Evolutionary conservation across 306 rosid genomes (phyloP).

Genomic region (Prunus armeniaca): DNA sequence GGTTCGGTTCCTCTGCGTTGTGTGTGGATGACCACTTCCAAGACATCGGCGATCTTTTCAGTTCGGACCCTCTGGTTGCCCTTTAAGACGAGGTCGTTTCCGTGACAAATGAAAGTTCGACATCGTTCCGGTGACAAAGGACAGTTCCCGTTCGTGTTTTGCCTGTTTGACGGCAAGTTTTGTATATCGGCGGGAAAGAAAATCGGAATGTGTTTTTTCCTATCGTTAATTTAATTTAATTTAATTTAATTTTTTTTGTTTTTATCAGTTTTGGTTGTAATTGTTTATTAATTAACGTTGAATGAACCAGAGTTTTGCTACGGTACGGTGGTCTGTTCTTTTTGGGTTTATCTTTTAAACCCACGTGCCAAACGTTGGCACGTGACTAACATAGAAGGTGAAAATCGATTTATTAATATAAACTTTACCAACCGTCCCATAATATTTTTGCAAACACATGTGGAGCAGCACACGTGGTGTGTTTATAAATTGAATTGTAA

Average conservation of each 20-base stretch:
- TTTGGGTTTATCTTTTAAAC: background rate
- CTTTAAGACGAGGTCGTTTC: slow-evolving; percentile 25
- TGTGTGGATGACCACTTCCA: slow-evolving; percentile 57
- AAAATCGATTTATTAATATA: background rate
- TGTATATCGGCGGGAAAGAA: slow-evolving; percentile 41
- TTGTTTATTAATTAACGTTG: background rate
- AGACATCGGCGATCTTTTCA: slow-evolving; percentile 81
- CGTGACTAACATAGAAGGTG: background rate
- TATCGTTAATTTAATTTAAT: background rate
- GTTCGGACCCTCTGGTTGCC: slow-evolving; percentile 59
- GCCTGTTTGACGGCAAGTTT: slow-evolving; percentile 42
- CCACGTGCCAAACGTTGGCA: background rate
- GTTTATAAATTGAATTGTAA: background rate
- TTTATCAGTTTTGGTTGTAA: slow-evolving; percentile 11
- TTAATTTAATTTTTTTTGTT: background rate
- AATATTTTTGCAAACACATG: slow-evolving; percentile 2
- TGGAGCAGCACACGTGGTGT: slow-evolving; percentile 5
- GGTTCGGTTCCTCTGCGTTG: slow-evolving; percentile 37
- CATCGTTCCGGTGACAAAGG: background rate
- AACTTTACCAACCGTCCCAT: background rate
- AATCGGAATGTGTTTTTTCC: slow-evolving; percentile 14
- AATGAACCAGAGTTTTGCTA: background rate
- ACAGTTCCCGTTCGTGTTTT: background rate
- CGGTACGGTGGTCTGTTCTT: background rate
- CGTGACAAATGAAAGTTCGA: no score